Evolutionary conservation across 495 filamentous ascomycete species (phyloP).

Genomic region (Penicillium manginii): DNA sequence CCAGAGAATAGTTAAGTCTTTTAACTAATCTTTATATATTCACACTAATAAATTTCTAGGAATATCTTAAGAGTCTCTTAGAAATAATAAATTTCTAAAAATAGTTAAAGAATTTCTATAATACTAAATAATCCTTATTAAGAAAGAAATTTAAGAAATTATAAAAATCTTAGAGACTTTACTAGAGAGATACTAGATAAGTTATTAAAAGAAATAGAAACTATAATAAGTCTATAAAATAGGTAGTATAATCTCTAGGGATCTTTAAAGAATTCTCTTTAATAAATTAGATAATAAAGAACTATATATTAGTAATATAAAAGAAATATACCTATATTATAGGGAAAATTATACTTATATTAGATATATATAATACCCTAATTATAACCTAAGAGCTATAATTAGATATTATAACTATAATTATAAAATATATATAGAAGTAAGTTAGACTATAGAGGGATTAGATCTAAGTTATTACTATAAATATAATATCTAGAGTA

Average conservation of each 20-base stretch:
- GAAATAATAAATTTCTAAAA: not conserved
- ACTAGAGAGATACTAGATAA: not conserved
- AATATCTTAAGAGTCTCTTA: too few species aligned
- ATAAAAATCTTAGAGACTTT: not conserved
- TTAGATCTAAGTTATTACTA: not conserved
- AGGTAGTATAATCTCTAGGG: not conserved
- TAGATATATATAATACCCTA: not conserved
- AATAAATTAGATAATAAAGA: not conserved
- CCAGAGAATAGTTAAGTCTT: too few species aligned
- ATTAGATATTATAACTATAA: not conserved
- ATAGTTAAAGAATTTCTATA: not conserved
- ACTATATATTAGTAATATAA: not conserved
- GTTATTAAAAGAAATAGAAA: not conserved
- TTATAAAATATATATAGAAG: not conserved
- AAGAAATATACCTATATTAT: not conserved
- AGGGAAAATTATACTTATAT: not conserved
- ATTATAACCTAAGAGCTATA: not conserved
- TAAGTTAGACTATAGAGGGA: not conserved
- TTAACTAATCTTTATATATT: too few species aligned
- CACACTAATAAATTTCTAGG: too few species aligned
- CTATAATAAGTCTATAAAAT: not conserved
- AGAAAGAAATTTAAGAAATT: too few species aligned
- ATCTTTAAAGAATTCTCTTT: not conserved
- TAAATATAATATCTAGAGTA: not conserved
- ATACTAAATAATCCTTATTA: too few species aligned